Conservation (phyloP, 2,329 filamentous ascomycete species). For the Colletotrichum sp. region DNA sequence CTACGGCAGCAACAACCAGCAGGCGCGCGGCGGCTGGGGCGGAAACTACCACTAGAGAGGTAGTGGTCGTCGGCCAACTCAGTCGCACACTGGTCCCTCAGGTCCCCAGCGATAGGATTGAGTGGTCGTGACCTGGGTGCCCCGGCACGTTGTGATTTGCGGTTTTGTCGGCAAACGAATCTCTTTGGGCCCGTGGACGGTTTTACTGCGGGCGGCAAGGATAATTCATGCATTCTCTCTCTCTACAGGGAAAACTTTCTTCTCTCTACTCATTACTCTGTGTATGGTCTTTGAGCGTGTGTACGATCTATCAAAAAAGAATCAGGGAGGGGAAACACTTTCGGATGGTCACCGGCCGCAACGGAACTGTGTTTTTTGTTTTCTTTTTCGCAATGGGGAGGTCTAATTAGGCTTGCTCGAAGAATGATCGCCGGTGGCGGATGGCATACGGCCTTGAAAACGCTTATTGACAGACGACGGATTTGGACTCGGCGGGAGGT, state of each 20-base stretch:
- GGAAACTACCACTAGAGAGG: constrained; percentile 61
- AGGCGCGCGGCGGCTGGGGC: constrained; percentile 61
- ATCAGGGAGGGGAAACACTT: constrained; percentile 24
- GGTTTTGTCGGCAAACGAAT: constrained; percentile 23
- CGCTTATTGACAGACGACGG: constrained; percentile 14
- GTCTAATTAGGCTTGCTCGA: constrained; percentile 18
- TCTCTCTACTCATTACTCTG: constrained; percentile 23
- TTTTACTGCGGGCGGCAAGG: constrained; percentile 17
- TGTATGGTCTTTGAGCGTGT: constrained; percentile 25
- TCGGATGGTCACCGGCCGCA: constrained; percentile 21
- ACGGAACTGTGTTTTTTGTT: constrained; percentile 24
- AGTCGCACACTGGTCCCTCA: background rate
- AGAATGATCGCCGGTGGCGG: constrained; percentile 20
- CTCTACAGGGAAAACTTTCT: constrained; percentile 11
- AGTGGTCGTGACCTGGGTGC: background rate
- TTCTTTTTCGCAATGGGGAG: constrained; percentile 21
- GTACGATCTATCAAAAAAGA: constrained; percentile 25
- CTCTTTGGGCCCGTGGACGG: constrained; percentile 18
- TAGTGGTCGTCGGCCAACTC: constrained; percentile 28
- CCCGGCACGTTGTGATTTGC: background rate
- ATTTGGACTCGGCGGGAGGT: constrained; percentile 17
- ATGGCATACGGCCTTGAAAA: constrained; percentile 21
- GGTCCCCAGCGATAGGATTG: background rate
- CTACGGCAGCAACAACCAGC: constrained; percentile 48
- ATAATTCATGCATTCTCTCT: constrained; percentile 20